Conservation (phyloP, 345 rosid species). For the Angophora floribunda region DNA sequence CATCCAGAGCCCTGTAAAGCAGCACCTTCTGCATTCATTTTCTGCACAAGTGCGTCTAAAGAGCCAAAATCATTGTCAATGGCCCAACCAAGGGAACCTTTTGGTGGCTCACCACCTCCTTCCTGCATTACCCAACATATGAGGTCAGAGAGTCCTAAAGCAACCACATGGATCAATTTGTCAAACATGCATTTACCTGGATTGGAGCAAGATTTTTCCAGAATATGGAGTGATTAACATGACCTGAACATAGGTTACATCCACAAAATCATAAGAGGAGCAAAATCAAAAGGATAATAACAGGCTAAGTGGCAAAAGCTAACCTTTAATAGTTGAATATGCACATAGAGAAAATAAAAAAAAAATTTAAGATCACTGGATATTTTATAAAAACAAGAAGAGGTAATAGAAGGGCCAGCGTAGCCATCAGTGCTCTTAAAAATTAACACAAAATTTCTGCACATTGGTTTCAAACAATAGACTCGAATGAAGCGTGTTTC, state of each 20-base stretch:
- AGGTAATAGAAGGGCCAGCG: neutral
- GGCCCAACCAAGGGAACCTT: slow-evolving; percentile 63
- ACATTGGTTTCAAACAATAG: neutral
- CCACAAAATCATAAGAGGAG: neutral
- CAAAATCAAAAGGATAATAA: neutral
- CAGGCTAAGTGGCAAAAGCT: neutral
- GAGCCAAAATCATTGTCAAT: slow-evolving; percentile 79
- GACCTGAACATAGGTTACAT: slow-evolving; percentile 33
- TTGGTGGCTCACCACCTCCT: slow-evolving; percentile 97
- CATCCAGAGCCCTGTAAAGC: slow-evolving; percentile 98
- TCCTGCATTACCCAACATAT: slow-evolving; percentile 26
- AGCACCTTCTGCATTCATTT: slow-evolving; percentile 89
- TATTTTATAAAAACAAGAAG: neutral
- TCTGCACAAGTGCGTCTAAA: slow-evolving; percentile 64
- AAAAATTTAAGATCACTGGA: neutral
- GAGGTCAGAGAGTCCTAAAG: neutral
- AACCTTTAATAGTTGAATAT: neutral
- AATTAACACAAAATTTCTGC: neutral
- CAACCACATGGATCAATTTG: neutral
- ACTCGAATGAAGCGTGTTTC: neutral
- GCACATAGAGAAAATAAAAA: neutral
- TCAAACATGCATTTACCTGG: slow-evolving; percentile 29
- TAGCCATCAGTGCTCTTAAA: neutral
- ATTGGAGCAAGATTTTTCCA: slow-evolving; percentile 87
- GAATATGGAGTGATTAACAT: slow-evolving; percentile 86